Evolutionary conservation across 345 rosid genomes (phyloP), one percentile per base, ranked within the genome.

Genomic region (Murraya koenigii): DNA sequence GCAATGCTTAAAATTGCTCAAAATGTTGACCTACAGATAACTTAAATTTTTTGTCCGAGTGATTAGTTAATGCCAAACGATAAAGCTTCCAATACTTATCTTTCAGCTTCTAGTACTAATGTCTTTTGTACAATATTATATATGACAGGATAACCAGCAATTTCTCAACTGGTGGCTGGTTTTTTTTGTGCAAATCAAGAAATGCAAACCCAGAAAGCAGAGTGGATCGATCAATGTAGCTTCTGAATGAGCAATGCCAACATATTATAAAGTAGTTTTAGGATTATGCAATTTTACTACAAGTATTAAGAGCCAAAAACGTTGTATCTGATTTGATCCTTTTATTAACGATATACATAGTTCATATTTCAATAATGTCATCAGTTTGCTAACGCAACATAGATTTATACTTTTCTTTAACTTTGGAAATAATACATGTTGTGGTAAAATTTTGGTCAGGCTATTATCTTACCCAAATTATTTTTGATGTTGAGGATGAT

Each of bases 131-230:
- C n/a, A 5, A 28, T 17, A 22, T 65, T 26, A 61, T 70, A 82
- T 77, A 81, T 26, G 76, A 61, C 47, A 62, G 25, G 71, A 2
- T 56, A 63, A 41, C 72, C 10, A 19, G 63, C 54, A 62, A 63
- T n/a, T 76, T 49, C 58, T 75, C 75, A 26, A 65, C 61, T 13
- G 71, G 82, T 35, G 87, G 89, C 82, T 89, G 83, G 83, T 76
- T 85, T 13, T 75, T 83, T 54, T 78, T 84, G n/a, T n/a, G 60
- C 7, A 44, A 8, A 32, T 15, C 71, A 75, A 47, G 76, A 86
- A 49, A 63, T 59, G 52, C 66, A 81, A 78, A 61, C 33, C 52
- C 49, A 20, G 30, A n/a, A 58, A 38, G 75, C 72, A 28, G 15
- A 61, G 66, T 75, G 79, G 72, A 41, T 75, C 49, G 49, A 52